Percentiles rank a stretch among this genome's conserved stretches.
Conservation (phyloP, 805 yeast species). For the Starmerella floris region DNA sequence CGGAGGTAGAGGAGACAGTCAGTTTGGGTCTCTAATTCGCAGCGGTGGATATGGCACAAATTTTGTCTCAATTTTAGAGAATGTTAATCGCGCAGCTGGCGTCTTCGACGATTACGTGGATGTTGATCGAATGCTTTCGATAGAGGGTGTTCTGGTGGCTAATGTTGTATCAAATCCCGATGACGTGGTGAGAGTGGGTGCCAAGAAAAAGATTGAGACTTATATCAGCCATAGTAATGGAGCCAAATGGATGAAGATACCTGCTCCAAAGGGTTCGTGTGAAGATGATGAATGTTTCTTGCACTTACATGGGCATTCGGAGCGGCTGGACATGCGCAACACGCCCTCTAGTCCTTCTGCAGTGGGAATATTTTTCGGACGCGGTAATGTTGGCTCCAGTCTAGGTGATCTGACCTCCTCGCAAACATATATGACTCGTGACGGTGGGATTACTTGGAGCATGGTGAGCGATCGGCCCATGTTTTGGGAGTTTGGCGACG, state of each 20-base stretch:
- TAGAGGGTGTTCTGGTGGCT: slow-evolving; percentile 73
- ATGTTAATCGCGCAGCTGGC: slow-evolving; percentile 56
- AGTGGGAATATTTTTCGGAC: slow-evolving; percentile 73
- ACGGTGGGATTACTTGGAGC: slow-evolving; percentile 83
- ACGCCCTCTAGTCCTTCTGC: slow-evolving; percentile 83
- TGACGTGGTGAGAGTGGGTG: slow-evolving; percentile 32
- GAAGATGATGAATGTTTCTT: slow-evolving; percentile 52
- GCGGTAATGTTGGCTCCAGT: slow-evolving; percentile 75
- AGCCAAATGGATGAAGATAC: slow-evolving; percentile 62
- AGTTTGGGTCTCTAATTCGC: slow-evolving; percentile 69
- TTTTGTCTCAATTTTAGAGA: slow-evolving; percentile 51
- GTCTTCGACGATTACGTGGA: slow-evolving; percentile 59
- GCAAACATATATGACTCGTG: slow-evolving; percentile 66
- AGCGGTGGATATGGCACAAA: slow-evolving; percentile 87
- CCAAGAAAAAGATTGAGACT: slow-evolving; percentile 49
- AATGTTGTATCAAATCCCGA: slow-evolving; percentile 52
- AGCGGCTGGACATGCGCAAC: slow-evolving; percentile 69
- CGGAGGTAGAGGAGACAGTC: slow-evolving; percentile 23
- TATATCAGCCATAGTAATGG: slow-evolving; percentile 83
- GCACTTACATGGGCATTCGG: slow-evolving; percentile 83
- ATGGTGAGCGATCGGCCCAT: slow-evolving; percentile 60
- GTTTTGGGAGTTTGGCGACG: slow-evolving; percentile 95
- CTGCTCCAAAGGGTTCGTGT: slow-evolving; percentile 63
- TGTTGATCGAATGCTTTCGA: slow-evolving; percentile 65
- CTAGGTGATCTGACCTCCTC: slow-evolving; percentile 41